Base-by-base conservation (phyloP, 169 alveolate species). In the Plasmodium fragile region DNA sequence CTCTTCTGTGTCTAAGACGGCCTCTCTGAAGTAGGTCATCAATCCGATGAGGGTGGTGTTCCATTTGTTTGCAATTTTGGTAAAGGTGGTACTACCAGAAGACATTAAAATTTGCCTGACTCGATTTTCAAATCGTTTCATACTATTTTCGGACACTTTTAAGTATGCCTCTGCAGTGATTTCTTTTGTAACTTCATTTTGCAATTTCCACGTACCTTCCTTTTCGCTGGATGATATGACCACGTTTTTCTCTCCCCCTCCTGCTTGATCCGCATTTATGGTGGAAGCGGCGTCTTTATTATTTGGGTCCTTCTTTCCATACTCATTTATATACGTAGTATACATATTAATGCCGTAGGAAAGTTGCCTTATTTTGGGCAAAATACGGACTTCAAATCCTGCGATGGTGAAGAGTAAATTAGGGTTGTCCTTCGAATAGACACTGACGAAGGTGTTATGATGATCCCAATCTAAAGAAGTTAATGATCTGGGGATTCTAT, bases 21-120 rank as follows among this genome's bases (percentile, higher is more conserved):
- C 99, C 95, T 99, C 99, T 82, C 99, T 96, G 96, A 96, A 99
- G 96, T 99, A 99, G 49, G 99, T 99, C 99, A 99, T 99, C 95
- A 99, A 95, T 39, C 98, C 99, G 52, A 99, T 99, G 69, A 99
- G 96, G 4, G 99, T 97, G 10, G 99, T 99, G 95, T 99, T 99
- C 99, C 99, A 99, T 97, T 99, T 99, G 97, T 99, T 99, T 28
- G 99, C 99, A 82, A 99, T 99, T 96, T 99, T 99, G 5, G 99
- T 99, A 95, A 99, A 99, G 6, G 99, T 99, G 28, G 99, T 99
- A 16, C 99, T 96, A 13, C 99, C 99, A 69, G 99, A 97, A 1
- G 99, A 98, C 99, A 99, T 99, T 52, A 99, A 96, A n/a, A 99
- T 98, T 97, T 98, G 99, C 77, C 99, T 97, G 18, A 99, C 98